A percentile compares a stretch with the other conserved stretches of the same genome.
Conservation (phyloP, 768 basidiomycete species). For the Macrolepiota dolichaula region DNA sequence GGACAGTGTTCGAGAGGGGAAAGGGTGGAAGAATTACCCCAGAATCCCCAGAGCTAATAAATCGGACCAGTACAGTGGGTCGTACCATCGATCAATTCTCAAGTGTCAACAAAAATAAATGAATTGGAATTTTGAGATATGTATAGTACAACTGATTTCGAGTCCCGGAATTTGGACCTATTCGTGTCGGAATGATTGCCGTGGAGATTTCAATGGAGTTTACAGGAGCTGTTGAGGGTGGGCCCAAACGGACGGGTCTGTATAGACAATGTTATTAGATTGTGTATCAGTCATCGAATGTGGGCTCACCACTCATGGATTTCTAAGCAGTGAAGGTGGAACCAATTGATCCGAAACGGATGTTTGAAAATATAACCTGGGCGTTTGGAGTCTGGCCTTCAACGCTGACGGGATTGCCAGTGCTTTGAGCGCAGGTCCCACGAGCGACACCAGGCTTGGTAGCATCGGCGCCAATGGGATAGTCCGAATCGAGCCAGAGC, state of each 20-base stretch:
- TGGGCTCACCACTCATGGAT: too few relatives aligned
- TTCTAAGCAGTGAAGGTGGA: conserved; percentile 28
- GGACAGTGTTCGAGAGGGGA: too few relatives aligned
- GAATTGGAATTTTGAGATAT: background rate
- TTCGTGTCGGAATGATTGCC: background rate
- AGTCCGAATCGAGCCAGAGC: conserved; percentile 49
- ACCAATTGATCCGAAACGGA: conserved; percentile 44
- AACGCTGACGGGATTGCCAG: conserved; percentile 38
- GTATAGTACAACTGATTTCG: background rate
- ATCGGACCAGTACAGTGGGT: background rate
- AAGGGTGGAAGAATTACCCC: too few relatives aligned
- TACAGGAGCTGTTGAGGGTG: conserved; percentile 30
- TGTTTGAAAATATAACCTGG: conserved; percentile 46
- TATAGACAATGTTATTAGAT: too few relatives aligned
- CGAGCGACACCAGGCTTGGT: conserved; percentile 38
- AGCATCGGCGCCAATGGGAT: conserved; percentile 29
- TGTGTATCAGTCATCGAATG: too few relatives aligned
- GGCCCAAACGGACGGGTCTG: conserved; percentile 13
- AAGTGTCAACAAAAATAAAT: background rate
- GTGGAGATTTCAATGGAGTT: background rate
- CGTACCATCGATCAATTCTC: background rate
- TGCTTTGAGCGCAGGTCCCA: conserved; percentile 41
- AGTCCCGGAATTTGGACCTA: background rate
- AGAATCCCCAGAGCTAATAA: background rate
- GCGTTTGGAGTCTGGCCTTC: conserved; percentile 33